A percentile compares a stretch with the other conserved stretches of the same genome.
phyloP scores from a whole-genome alignment of 192 early-diverging fungal genomes.

The Coemansia sp. region DNA sequence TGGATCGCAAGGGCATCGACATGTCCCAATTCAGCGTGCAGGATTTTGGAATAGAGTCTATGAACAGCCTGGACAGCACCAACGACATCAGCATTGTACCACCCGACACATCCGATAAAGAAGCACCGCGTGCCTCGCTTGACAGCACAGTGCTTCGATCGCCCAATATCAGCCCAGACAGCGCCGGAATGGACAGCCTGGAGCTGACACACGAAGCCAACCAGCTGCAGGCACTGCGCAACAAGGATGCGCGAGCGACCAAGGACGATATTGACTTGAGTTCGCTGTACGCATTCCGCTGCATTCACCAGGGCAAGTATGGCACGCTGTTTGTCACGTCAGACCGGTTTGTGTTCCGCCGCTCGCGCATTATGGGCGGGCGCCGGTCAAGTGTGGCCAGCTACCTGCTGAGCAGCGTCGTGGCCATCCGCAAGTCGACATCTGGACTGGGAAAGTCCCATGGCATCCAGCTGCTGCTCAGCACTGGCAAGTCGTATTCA shows the following conservation, averaged over 20 bases:
- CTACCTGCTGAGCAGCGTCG: conserved; percentile 41
- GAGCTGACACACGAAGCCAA: conserved; percentile 48
- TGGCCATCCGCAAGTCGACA: conserved; percentile 47
- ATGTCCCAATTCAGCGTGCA: neutral
- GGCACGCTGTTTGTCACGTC: conserved; percentile 52
- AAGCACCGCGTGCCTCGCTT: neutral
- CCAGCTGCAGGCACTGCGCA: conserved; percentile 31
- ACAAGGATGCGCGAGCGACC: conserved; percentile 43
- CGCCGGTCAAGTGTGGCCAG: conserved; percentile 41
- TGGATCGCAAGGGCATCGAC: conserved; percentile 10
- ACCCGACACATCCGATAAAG: neutral
- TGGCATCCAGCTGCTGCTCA: conserved; percentile 47
- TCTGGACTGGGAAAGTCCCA: conserved; percentile 43
- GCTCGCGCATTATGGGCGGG: conserved; percentile 54
- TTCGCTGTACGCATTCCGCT: conserved; percentile 52
- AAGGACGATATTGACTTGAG: conserved; percentile 28
- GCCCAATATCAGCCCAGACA: conserved; percentile 12
- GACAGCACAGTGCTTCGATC: conserved; percentile 6
- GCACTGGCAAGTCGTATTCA: conserved; percentile 30
- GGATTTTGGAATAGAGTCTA: neutral
- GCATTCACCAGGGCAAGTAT: conserved; percentile 51
- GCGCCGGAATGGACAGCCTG: conserved; percentile 9
- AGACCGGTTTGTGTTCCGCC: conserved; percentile 44
- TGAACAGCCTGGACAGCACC: neutral
- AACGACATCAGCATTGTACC: neutral